Conservation (phyloP, 2,329 filamentous ascomycete genomes). For the Arthrobotrys iridis region DNA sequence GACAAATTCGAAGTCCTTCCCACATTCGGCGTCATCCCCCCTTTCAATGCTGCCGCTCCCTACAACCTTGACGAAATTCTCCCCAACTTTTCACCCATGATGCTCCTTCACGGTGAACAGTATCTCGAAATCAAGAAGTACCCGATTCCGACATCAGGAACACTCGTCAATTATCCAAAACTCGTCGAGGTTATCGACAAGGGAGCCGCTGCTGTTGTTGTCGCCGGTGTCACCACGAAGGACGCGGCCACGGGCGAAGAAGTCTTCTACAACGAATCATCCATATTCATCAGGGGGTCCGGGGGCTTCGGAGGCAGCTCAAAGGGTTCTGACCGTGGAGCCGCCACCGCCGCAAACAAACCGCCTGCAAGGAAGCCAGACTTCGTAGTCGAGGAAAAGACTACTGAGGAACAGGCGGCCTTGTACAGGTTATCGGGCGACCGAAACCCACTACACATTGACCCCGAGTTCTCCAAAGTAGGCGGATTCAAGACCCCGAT, state of each 20-base stretch:
- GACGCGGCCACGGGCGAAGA: slow-evolving; percentile 86
- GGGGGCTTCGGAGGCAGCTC: slow-evolving; percentile 88
- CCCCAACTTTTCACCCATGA: slow-evolving; percentile 97
- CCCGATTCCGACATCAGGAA: slow-evolving; percentile 85
- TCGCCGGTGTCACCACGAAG: slow-evolving; percentile 81
- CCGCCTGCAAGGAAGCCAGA: slow-evolving; percentile 81
- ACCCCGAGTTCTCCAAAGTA: slow-evolving; percentile 91
- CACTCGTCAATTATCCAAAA: slow-evolving; percentile 77
- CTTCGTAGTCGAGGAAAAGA: slow-evolving; percentile 82
- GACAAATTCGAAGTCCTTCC: slow-evolving; percentile 94
- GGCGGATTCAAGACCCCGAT: slow-evolving; percentile 95
- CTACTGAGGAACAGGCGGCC: slow-evolving; percentile 88
- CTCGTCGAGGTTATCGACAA: slow-evolving; percentile 97
- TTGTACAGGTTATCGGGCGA: slow-evolving; percentile 94
- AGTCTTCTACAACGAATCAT: slow-evolving; percentile 95
- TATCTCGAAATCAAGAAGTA: slow-evolving; percentile 94
- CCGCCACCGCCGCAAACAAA: slow-evolving; percentile 80
- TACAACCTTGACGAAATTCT: slow-evolving; percentile 84
- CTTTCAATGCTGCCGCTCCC: slow-evolving; percentile 82
- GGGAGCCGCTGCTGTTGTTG: slow-evolving; percentile 85
- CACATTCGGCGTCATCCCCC: slow-evolving; percentile 96
- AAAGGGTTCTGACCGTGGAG: slow-evolving; percentile 80
- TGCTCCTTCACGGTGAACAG: slow-evolving; percentile 98
- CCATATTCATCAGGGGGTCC: slow-evolving; percentile 89
- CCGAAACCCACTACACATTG: slow-evolving; percentile 95